These are phyloP conservation scores for Artemisia princeps DNA, from an alignment of 140 eudicot species.

Conservation along the genomic window DNA sequence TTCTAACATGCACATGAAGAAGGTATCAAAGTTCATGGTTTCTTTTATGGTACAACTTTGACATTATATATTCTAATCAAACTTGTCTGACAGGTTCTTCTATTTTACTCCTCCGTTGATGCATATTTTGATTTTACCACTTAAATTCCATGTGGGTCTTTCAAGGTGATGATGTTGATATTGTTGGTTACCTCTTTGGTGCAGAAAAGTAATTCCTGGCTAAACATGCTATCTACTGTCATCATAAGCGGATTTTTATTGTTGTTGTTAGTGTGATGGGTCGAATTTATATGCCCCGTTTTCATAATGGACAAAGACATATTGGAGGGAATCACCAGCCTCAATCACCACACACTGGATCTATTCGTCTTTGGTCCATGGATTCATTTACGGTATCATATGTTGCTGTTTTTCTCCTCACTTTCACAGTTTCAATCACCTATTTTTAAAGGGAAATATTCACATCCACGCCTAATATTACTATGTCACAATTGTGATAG, in stretches of 20 bases:
- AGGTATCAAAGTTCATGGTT: slow-evolving; percentile 39
- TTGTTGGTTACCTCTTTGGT: slow-evolving; percentile 2
- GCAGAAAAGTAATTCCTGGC: slow-evolving; percentile 50
- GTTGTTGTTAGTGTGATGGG: slow-evolving; percentile 45
- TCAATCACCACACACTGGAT: slow-evolving; percentile 36
- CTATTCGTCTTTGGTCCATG: slow-evolving; percentile 34
- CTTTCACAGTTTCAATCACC: neutral
- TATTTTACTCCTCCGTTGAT: slow-evolving; percentile 8
- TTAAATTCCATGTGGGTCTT: too few relatives aligned
- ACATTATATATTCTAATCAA: neutral
- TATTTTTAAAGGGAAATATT: neutral
- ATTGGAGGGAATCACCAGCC: slow-evolving; percentile 25
- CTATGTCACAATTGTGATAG: too few relatives aligned
- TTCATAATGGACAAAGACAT: slow-evolving; percentile 36
- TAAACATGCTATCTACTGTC: slow-evolving; percentile 40
- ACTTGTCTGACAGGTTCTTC: slow-evolving; percentile 1
- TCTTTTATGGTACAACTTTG: neutral
- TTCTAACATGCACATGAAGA: slow-evolving; percentile 32
- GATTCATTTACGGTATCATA: slow-evolving; percentile 43
- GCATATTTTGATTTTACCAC: slow-evolving; percentile 1
- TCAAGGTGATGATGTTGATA: too few relatives aligned
- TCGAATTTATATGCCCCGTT: slow-evolving; percentile 39
- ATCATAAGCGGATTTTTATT: slow-evolving; percentile 48
- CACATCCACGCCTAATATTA: too few relatives aligned
- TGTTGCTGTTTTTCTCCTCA: neutral